Conservation (phyloP, 352 stramenopile genomes). For the Pythium sukuiense region DNA sequence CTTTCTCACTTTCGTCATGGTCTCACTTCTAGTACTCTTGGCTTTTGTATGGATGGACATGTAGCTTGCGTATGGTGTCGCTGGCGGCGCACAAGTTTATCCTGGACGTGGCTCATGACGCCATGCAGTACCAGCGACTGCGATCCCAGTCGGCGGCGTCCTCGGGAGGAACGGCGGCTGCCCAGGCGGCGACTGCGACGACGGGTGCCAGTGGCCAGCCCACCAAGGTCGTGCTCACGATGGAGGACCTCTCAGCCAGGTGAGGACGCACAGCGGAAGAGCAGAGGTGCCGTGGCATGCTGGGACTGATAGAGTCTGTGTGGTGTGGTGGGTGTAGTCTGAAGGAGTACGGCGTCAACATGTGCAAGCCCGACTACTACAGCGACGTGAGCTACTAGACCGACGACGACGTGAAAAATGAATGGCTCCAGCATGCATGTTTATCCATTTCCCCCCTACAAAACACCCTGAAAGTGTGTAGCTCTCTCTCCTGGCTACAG, state of each 20-base stretch:
- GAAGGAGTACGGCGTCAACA: slow-evolving; percentile 79
- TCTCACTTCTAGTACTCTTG: no score
- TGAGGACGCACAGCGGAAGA: slow-evolving; percentile 4
- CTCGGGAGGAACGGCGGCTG: slow-evolving; percentile 1
- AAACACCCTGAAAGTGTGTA: not conserved
- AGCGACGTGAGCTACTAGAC: slow-evolving; percentile 41
- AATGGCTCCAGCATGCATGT: no score
- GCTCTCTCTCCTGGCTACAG: slow-evolving; percentile 18
- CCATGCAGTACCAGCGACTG: slow-evolving; percentile 80
- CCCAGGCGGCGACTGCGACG: slow-evolving; percentile 13
- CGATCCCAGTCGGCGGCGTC: slow-evolving; percentile 35
- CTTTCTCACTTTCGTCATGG: no score
- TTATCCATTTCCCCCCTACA: no score
- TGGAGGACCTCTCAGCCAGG: slow-evolving; percentile 73
- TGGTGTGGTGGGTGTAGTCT: slow-evolving; percentile 36
- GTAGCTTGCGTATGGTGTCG: slow-evolving; percentile 62
- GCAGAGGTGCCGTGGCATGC: no score
- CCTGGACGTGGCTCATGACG: slow-evolving; percentile 73
- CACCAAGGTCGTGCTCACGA: slow-evolving; percentile 49
- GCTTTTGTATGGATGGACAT: no score
- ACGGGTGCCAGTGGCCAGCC: slow-evolving; percentile 22
- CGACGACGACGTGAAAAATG: not conserved
- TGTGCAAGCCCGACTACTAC: slow-evolving; percentile 81
- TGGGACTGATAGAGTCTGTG: not conserved
- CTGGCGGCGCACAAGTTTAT: slow-evolving; percentile 81